Evolutionary conservation across 768 basidiomycete species (phyloP).

Genomic region (Tulasnella sp.): DNA sequence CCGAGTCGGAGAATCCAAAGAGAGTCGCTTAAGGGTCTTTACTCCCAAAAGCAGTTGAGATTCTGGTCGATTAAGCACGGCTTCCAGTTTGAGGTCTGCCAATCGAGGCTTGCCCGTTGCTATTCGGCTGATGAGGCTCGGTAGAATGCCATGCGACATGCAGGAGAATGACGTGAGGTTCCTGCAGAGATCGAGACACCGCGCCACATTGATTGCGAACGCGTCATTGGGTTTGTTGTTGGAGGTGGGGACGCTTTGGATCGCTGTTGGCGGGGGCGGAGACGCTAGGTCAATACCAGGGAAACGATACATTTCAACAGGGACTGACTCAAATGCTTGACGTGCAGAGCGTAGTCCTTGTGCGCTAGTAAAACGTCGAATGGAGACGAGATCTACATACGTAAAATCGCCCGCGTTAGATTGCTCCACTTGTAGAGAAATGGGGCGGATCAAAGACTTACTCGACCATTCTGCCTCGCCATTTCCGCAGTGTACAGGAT

Average conservation of each 20-base stretch:
- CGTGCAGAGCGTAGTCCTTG: background rate
- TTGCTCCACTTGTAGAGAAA: background rate
- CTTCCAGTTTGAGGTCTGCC: conserved; percentile 5
- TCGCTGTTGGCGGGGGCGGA: background rate
- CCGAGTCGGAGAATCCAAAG: conserved; percentile 2
- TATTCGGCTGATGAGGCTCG: background rate
- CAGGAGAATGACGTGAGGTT: conserved; percentile 10
- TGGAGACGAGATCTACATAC: conserved; percentile 6
- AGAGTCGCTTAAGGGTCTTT: background rate
- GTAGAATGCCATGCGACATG: conserved; percentile 1
- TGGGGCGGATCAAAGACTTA: background rate
- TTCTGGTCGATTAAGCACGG: background rate
- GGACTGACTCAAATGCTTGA: conserved; percentile 2
- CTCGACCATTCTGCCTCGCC: conserved; percentile 9
- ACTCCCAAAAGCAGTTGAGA: background rate
- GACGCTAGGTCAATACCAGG: background rate
- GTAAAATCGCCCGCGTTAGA: background rate
- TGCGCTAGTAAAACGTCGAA: conserved; percentile 7
- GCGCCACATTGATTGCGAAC: background rate
- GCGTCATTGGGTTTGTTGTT: background rate
- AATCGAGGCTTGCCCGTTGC: background rate
- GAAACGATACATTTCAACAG: background rate
- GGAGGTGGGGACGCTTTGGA: background rate
- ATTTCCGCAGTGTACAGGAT: background rate
- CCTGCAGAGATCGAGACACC: background rate